phyloP scores from a whole-genome alignment of 176 grass and related monocot genomes.

The Metroxylon sagu region DNA sequence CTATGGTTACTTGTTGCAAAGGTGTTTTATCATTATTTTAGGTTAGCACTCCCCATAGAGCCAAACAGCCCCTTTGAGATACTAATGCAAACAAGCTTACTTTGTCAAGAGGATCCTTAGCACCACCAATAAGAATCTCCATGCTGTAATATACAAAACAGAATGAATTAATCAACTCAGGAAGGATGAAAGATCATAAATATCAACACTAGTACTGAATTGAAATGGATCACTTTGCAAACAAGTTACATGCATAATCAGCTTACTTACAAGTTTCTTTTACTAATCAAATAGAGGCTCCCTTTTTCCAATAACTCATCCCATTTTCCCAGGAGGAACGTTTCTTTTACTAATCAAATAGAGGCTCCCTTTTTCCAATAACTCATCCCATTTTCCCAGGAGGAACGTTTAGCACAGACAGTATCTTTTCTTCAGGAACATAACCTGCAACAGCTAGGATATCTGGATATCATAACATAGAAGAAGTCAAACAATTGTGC shows the following conservation, averaged over 20 bases:
- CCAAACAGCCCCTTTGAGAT: too few relatives aligned
- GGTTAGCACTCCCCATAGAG: too few relatives aligned
- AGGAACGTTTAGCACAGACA: constrained; percentile 78
- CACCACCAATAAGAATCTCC: constrained; percentile 77
- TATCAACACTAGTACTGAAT: too few relatives aligned
- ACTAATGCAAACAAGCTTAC: constrained; percentile 22
- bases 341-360: constrained; percentile 51
- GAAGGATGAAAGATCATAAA: too few relatives aligned
- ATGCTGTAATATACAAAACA: constrained; percentile 38
- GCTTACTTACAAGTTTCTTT: constrained; percentile 90
- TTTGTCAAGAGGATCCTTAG: constrained; percentile 76
- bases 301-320: constrained; percentile 83
- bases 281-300: constrained; percentile 50
- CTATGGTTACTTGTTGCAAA: too few relatives aligned
- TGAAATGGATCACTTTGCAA: too few relatives aligned
- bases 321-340: constrained; percentile 96
- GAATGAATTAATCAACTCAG: background rate
- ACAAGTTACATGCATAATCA: too few relatives aligned
- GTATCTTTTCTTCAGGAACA: constrained; percentile 60
- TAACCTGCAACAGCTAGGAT: constrained; percentile 40
- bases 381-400: constrained; percentile 92
- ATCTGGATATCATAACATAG: constrained; percentile 16
- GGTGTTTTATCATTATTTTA: too few relatives aligned
- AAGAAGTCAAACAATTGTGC: too few relatives aligned
- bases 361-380: constrained; percentile 75